These are phyloP conservation scores for Melampsora americana DNA, from an alignment of 1,284 basidiomycete species.

Conservation along the genomic window DNA sequence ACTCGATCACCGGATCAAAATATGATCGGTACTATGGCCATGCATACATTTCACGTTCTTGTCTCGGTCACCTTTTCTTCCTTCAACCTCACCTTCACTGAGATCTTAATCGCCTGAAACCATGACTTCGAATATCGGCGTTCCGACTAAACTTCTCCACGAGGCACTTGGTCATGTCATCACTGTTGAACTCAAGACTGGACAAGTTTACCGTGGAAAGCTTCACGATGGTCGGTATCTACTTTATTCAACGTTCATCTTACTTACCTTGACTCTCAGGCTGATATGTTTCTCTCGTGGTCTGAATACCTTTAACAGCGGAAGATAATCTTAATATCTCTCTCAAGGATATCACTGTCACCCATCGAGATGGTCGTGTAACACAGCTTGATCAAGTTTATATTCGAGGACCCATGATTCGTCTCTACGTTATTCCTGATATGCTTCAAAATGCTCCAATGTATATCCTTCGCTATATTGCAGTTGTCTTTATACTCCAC, in stretches of 20 bases:
- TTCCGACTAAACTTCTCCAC: slow-evolving; percentile 56
- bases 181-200: slow-evolving; percentile 96
- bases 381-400: slow-evolving; percentile 99
- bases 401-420: slow-evolving; percentile 93
- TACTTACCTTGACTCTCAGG: background rate
- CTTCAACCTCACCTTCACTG: background rate
- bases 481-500: slow-evolving; percentile 31
- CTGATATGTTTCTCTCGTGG: background rate
- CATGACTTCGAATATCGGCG: slow-evolving; percentile 51
- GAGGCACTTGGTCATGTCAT: slow-evolving; percentile 84
- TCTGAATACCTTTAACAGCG: slow-evolving; percentile 60
- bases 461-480: slow-evolving; percentile 60
- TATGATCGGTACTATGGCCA: too few species aligned
- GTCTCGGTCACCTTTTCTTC: too few species aligned
- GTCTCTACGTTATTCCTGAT: slow-evolving; percentile 99
- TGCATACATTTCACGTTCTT: too few species aligned
- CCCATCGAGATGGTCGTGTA: slow-evolving; percentile 93
- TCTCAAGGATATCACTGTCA: slow-evolving; percentile 93
- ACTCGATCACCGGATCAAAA: too few species aligned
- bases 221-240: slow-evolving; percentile 74
- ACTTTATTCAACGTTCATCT: slow-evolving; percentile 13
- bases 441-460: slow-evolving; percentile 99
- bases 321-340: slow-evolving; percentile 99
- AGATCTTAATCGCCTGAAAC: background rate
- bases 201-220: slow-evolving; percentile 94